A percentile compares a stretch with the other conserved stretches of the same genome.
These are phyloP conservation scores for Isatis tinctoria DNA, from an alignment of 345 rosid genomes.

Conservation along the genomic window DNA sequence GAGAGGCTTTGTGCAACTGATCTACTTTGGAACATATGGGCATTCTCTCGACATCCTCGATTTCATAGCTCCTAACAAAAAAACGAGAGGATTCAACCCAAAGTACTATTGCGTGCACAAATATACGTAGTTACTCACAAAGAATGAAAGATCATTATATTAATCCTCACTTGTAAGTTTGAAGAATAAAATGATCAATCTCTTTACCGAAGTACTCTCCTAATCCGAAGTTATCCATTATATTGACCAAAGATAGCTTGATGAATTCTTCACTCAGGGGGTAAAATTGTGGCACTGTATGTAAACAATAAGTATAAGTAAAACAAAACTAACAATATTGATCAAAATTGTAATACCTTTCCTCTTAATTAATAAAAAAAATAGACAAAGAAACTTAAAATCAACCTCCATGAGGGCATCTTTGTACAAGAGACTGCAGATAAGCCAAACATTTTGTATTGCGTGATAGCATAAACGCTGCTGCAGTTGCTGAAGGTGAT, in stretches of 20 bases:
- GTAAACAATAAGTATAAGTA: neutral
- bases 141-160: too few relatives aligned
- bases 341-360: neutral
- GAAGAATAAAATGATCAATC: conserved; percentile 35
- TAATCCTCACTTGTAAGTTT: conserved; percentile 38
- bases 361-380: too few relatives aligned
- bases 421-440: conserved; percentile 39
- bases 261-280: conserved; percentile 47
- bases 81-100: neutral
- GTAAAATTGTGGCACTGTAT: conserved; percentile 42
- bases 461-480: conserved; percentile 48
- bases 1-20: conserved; percentile 43
- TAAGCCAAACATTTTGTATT: conserved; percentile 35
- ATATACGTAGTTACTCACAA: too few relatives aligned
- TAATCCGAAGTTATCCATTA: conserved; percentile 46
- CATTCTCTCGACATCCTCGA: neutral
- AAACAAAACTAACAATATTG: neutral
- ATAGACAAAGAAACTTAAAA: neutral
- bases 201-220: conserved; percentile 42
- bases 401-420: conserved; percentile 41
- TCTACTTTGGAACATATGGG: neutral
- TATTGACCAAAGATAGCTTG: conserved; percentile 45
- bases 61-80: conserved; percentile 30
- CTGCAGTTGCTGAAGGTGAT: conserved; percentile 67
- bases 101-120: too few relatives aligned